These are phyloP conservation scores for Naematelia aurantialba DNA, from an alignment of 768 basidiomycete species.

Conservation along the genomic window DNA sequence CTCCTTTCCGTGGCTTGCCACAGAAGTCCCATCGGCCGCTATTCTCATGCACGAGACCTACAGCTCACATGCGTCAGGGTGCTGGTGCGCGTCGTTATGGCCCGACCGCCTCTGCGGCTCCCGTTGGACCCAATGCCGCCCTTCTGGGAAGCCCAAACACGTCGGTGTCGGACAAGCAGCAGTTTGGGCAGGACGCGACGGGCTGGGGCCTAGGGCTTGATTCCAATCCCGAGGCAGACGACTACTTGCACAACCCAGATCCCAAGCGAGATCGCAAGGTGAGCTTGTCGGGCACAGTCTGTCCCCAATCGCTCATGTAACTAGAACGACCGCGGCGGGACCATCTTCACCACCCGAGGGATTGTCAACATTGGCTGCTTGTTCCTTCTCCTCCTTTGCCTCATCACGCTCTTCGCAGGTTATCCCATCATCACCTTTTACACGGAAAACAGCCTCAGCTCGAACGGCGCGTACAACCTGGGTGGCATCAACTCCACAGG, in stretches of 20 bases:
- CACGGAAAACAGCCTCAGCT: constrained; percentile 26
- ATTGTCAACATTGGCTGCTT: constrained; percentile 76
- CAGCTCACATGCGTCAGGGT: constrained; percentile 2
- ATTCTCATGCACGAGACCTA: neutral
- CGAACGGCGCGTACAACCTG: constrained; percentile 68
- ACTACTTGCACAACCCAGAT: constrained; percentile 79
- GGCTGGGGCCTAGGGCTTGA: constrained; percentile 25
- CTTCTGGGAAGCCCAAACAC: constrained; percentile 21
- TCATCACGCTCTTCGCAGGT: constrained; percentile 78
- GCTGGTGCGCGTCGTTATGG: constrained; percentile 25
- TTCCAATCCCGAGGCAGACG: constrained; percentile 68
- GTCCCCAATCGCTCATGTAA: neutral
- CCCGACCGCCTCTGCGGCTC: constrained; percentile 30
- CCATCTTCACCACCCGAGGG: constrained; percentile 75
- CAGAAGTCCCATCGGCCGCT: neutral
- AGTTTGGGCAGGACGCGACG: constrained; percentile 13
- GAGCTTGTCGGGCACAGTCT: constrained; percentile 2
- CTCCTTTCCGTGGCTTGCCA: neutral
- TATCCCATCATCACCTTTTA: constrained; percentile 75
- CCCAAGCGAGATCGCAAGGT: constrained; percentile 58
- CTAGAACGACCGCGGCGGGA: constrained; percentile 53
- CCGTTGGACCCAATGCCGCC: constrained; percentile 15
- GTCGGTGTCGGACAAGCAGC: constrained; percentile 16
- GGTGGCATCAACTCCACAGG: constrained; percentile 83
- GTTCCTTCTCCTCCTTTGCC: constrained; percentile 62